Evolutionary conservation across 2,329 filamentous ascomycete genomes (phyloP).

Genomic region (Talaromyces sp.): DNA sequence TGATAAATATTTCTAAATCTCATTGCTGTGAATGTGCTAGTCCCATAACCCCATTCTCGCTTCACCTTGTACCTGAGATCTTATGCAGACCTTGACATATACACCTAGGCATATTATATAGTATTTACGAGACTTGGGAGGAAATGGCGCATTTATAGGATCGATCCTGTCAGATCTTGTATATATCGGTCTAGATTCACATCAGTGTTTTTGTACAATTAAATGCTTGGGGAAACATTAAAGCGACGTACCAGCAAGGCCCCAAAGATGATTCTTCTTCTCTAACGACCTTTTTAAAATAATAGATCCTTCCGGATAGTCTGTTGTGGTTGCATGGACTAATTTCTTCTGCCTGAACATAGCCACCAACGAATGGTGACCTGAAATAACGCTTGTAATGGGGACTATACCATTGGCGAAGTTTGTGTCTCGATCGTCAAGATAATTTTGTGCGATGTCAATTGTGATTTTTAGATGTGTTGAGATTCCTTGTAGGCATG

Average conservation of each 20-base stretch:
- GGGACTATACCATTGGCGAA: background rate
- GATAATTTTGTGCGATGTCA: slow-evolving; percentile 9
- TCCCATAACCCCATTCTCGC: no score
- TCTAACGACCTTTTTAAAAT: background rate
- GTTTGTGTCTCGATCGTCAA: background rate
- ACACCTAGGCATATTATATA: background rate
- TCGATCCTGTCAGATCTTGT: background rate
- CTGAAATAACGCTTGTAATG: slow-evolving; percentile 7
- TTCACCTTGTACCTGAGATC: no score
- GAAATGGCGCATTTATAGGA: background rate
- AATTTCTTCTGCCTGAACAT: background rate
- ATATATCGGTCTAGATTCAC: background rate
- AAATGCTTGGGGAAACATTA: no score
- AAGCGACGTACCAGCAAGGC: slow-evolving; percentile 9
- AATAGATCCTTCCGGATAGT: background rate
- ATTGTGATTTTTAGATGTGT: background rate
- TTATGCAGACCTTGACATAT: background rate
- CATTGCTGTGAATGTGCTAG: no score
- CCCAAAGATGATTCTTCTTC: background rate
- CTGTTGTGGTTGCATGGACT: background rate
- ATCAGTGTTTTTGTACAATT: background rate
- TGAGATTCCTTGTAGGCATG: background rate
- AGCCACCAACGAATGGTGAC: background rate
- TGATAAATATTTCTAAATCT: no score
- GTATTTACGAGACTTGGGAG: background rate